Conservation (phyloP, 2,329 filamentous ascomycete genomes). For the Teratosphaeria zuluensis region DNA sequence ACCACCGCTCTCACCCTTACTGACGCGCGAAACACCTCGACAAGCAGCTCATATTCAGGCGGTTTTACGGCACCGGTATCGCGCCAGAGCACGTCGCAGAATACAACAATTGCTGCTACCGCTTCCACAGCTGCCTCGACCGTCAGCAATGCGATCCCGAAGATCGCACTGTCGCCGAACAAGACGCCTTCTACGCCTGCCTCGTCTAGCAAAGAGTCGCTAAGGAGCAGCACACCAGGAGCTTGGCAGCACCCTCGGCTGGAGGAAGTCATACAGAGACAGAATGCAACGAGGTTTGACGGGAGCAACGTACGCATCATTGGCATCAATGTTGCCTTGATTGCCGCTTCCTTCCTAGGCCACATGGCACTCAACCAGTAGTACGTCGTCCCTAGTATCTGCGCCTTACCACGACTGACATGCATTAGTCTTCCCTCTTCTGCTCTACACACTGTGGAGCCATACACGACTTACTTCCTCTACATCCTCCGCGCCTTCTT, state of each 20-base stretch:
- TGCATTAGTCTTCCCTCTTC: slow-evolving; percentile 5
- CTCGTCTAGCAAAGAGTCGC: slow-evolving; percentile 6
- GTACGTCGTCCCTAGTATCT: slow-evolving; percentile 7
- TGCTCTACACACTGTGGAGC: slow-evolving; percentile 10
- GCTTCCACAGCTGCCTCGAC: neutral
- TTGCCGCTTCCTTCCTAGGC: slow-evolving; percentile 42
- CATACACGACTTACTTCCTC: slow-evolving; percentile 31
- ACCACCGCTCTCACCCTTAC: slow-evolving; percentile 13
- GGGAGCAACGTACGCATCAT: slow-evolving; percentile 65
- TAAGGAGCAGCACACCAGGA: slow-evolving; percentile 37
- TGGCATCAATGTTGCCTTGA: slow-evolving; percentile 53
- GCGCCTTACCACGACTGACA: neutral
- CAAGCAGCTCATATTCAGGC: neutral
- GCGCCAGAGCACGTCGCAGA: neutral
- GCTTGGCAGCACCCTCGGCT: slow-evolving; percentile 87
- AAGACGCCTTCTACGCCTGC: slow-evolving; percentile 10
- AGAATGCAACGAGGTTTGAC: slow-evolving; percentile 68
- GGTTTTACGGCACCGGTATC: neutral
- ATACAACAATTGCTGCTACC: neutral
- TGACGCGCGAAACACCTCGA: neutral
- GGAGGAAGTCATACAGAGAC: slow-evolving; percentile 74
- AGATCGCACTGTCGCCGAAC: slow-evolving; percentile 8
- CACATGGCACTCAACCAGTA: slow-evolving; percentile 25
- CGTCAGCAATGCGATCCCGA: slow-evolving; percentile 2
- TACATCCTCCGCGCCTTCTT: slow-evolving; percentile 45